Conservation (phyloP, 2,329 filamentous ascomycete species). For the Fusarium bulbicola region DNA sequence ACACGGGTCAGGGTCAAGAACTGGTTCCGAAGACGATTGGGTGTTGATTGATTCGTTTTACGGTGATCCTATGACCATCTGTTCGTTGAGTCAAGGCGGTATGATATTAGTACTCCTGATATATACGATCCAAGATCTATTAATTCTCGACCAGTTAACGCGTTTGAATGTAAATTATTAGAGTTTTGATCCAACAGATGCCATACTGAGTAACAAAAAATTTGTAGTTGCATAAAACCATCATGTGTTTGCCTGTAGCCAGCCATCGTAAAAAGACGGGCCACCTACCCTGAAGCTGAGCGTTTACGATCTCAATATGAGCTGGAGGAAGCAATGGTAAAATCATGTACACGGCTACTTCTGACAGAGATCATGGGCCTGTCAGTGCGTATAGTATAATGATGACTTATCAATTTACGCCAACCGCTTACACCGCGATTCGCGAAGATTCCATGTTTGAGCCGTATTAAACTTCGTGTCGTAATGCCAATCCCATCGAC, state of each 20-base stretch:
- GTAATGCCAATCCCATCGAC: background rate
- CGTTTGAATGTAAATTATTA: background rate
- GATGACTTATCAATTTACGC: background rate
- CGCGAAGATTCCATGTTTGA: background rate
- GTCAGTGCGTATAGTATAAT: background rate
- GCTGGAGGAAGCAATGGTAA: background rate
- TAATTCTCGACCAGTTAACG: accelerated
- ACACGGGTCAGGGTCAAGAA: background rate
- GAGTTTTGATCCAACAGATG: background rate
- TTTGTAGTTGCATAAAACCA: background rate
- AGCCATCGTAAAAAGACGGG: background rate
- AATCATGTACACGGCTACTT: background rate
- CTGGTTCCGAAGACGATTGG: background rate
- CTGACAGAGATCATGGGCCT: background rate
- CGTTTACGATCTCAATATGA: background rate
- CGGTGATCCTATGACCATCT: accelerated
- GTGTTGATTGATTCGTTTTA: no score
- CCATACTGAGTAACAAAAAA: background rate
- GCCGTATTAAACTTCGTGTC: background rate
- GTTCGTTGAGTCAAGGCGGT: accelerated
- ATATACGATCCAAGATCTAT: accelerated
- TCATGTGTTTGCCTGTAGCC: accelerated
- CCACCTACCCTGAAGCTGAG: background rate
- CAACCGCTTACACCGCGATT: background rate
- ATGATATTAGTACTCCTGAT: accelerated